Conservation (phyloP, 1,284 basidiomycete genomes). For the Cystobasidium pallidum region DNA sequence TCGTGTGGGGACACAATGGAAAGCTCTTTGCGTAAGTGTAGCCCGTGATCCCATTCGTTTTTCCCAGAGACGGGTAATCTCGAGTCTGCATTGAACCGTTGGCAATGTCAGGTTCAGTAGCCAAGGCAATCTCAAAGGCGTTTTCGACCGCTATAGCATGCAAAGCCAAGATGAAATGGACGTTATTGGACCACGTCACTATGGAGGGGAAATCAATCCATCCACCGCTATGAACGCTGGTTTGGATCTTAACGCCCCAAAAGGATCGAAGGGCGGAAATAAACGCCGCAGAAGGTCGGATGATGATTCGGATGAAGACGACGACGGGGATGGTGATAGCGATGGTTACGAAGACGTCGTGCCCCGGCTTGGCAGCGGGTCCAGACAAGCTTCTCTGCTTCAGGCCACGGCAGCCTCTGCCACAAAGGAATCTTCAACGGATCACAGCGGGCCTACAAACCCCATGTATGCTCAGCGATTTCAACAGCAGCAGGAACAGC, state of each 20-base stretch:
- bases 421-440: slow-evolving; percentile 1
- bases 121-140: slow-evolving; percentile 46
- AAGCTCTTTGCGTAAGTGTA: slow-evolving; percentile 62
- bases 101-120: slow-evolving; percentile 60
- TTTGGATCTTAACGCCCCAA: slow-evolving; percentile 55
- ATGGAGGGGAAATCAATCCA: slow-evolving; percentile 24
- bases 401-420: not conserved
- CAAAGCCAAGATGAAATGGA: slow-evolving; percentile 27
- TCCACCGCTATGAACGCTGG: not conserved
- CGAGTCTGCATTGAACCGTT: not conserved
- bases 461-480: not conserved
- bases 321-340: slow-evolving; percentile 59
- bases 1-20: slow-evolving; percentile 67
- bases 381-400: not conserved
- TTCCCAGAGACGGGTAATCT: too few species aligned
- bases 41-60: not conserved
- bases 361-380: not conserved
- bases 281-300: slow-evolving; percentile 56
- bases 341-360: too few species aligned
- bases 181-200: slow-evolving; percentile 35
- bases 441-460: not conserved
- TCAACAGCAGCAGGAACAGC: slow-evolving; percentile 27
- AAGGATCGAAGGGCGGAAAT: slow-evolving; percentile 48
- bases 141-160: slow-evolving; percentile 19
- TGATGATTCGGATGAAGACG: slow-evolving; percentile 61